phyloP scores from a whole-genome alignment of 2,329 filamentous ascomycete species.

The Ophiosphaerella narmari region DNA sequence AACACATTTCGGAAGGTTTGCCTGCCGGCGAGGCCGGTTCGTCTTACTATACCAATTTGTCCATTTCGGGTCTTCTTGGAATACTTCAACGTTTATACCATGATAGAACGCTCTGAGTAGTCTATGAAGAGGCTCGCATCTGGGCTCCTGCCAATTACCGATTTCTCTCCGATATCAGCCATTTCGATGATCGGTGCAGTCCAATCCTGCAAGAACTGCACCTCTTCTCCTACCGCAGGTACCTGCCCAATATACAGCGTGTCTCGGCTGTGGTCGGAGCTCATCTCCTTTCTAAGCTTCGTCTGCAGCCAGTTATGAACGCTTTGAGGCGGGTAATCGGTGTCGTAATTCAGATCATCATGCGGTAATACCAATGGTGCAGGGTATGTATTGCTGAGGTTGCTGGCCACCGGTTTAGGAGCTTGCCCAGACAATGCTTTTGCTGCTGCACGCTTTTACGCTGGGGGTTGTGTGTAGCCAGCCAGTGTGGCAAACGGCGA shows the following conservation, averaged over 20 bases:
- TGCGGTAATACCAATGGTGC: constrained; percentile 63
- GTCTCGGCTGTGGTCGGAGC: constrained; percentile 41
- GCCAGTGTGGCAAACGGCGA: constrained; percentile 44
- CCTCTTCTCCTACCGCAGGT: constrained; percentile 47
- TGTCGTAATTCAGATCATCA: constrained; percentile 62
- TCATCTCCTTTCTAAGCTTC: constrained; percentile 55
- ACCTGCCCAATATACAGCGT: constrained; percentile 60
- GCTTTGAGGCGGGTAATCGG: constrained; percentile 57
- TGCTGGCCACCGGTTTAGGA: neutral
- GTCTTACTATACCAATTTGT: constrained; percentile 51
- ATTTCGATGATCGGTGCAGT: constrained; percentile 23
- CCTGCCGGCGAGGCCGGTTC: constrained; percentile 1
- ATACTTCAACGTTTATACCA: constrained; percentile 55
- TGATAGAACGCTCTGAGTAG: constrained; percentile 60
- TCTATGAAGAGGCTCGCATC: constrained; percentile 41
- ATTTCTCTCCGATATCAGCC: neutral
- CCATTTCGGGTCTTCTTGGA: constrained; percentile 52
- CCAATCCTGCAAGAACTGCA: constrained; percentile 54
- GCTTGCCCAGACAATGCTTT: constrained; percentile 15
- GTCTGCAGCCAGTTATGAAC: constrained; percentile 57
- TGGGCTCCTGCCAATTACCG: constrained; percentile 6
- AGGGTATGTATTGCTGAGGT: constrained; percentile 53
- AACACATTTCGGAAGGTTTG: constrained; percentile 43
- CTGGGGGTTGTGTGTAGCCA: constrained; percentile 38
- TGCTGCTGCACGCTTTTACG: constrained; percentile 29